Percentiles rank a stretch among this genome's conserved stretches.
phyloP scores from a whole-genome alignment of 129 eudicot genomes.

The Centrapalus pauciflorus region DNA sequence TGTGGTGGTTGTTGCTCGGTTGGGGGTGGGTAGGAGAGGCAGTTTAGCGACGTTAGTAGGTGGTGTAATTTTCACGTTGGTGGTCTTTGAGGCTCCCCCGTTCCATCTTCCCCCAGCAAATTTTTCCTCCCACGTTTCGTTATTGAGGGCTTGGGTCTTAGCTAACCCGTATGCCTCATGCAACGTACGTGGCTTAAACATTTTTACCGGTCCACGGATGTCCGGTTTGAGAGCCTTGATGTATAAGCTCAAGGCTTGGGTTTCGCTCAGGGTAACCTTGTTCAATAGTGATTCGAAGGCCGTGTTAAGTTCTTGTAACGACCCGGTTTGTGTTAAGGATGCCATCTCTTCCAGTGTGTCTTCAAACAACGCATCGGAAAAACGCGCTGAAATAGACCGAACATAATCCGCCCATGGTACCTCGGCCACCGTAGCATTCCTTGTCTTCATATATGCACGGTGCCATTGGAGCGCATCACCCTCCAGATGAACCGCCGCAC shows the following conservation, averaged over 20 bases:
- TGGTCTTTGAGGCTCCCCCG: neutral
- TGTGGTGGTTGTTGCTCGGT: neutral
- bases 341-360: neutral
- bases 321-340: neutral
- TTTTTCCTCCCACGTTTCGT: neutral
- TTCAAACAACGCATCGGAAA: neutral
- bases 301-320: neutral
- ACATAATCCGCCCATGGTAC: no score
- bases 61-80: neutral
- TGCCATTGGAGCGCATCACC: no score
- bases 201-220: no score
- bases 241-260: no score
- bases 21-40: constrained; percentile 3
- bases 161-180: neutral
- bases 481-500: no score
- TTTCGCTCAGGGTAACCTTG: no score
- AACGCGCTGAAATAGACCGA: neutral
- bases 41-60: neutral
- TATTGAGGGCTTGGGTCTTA: neutral
- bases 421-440: no score
- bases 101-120: neutral
- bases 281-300: neutral
- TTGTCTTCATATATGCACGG: neutral
- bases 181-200: neutral
- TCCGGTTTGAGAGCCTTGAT: no score